These are phyloP conservation scores for Cyberlindnera galapagoensis DNA, from an alignment of 805 yeast genomes.

Conservation along the genomic window DNA sequence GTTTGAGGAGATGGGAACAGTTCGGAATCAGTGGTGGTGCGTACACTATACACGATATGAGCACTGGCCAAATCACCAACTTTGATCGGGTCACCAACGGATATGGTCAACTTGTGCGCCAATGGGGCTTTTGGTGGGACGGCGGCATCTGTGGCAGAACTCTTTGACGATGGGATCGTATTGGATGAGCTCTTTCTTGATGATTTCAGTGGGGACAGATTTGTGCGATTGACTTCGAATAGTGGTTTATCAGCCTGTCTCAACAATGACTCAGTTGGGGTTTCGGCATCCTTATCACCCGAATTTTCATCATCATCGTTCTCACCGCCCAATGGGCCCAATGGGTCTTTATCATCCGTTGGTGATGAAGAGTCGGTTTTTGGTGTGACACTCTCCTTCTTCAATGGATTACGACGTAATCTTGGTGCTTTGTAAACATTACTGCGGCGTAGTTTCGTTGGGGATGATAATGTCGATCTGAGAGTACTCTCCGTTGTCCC, in stretches of 20 bases:
- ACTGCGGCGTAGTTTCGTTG: slow-evolving; percentile 35
- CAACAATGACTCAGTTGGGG: slow-evolving; percentile 30
- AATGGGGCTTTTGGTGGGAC: too few relatives aligned
- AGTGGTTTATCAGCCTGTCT: slow-evolving; percentile 49
- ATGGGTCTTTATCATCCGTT: slow-evolving; percentile 25
- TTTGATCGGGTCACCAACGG: slow-evolving; percentile 85
- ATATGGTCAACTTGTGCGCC: slow-evolving; percentile 42
- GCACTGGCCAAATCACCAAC: slow-evolving; percentile 88
- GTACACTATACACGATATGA: slow-evolving; percentile 81
- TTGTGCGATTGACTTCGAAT: slow-evolving; percentile 35
- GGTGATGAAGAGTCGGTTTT: slow-evolving; percentile 5
- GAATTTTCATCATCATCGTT: slow-evolving; percentile 26
- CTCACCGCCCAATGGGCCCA: slow-evolving; percentile 25
- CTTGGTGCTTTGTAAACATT: slow-evolving; percentile 44
- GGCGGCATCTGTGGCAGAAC: too few relatives aligned
- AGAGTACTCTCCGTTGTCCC: too few relatives aligned
- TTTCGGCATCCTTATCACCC: slow-evolving; percentile 23
- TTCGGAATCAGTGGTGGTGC: slow-evolving; percentile 41
- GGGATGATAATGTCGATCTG: slow-evolving; percentile 21
- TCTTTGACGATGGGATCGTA: background rate
- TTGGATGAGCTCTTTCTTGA: background rate
- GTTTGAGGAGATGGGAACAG: slow-evolving; percentile 32
- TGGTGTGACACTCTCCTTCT: slow-evolving; percentile 5
- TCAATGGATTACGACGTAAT: slow-evolving; percentile 30
- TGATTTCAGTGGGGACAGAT: slow-evolving; percentile 20